These are phyloP conservation scores for Calonectria hawksworthii DNA, from an alignment of 2,329 filamentous ascomycete genomes.

Conservation along the genomic window DNA sequence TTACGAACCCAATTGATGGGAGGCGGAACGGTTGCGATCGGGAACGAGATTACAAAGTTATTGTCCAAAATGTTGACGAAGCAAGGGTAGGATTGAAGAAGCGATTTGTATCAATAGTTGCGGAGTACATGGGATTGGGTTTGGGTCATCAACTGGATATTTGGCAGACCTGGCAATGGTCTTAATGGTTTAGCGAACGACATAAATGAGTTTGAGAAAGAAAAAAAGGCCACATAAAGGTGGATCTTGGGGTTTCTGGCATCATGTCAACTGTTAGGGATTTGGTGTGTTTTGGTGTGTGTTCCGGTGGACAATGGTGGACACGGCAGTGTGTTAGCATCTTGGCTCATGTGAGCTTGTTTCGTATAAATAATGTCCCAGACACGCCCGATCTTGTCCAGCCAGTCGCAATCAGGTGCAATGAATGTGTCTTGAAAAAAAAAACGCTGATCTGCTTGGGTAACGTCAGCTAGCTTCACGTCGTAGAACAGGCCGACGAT, in stretches of 20 bases:
- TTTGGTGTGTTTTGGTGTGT: neutral
- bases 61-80: conserved; percentile 9
- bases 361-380: conserved; percentile 6
- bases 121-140: conserved; percentile 3
- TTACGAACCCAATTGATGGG: conserved; percentile 13
- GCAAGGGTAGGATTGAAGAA: neutral
- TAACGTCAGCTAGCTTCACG: neutral
- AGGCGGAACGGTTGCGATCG: neutral
- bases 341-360: conserved; percentile 8
- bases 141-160: conserved; percentile 3
- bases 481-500: neutral
- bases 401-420: neutral
- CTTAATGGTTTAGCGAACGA: conserved; percentile 22
- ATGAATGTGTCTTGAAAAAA: neutral
- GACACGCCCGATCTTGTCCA: neutral
- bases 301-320: neutral
- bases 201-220: conserved; percentile 16
- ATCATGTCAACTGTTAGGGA: neutral
- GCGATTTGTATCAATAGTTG: conserved; percentile 15
- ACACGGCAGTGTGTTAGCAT: neutral
- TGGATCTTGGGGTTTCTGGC: conserved; percentile 4
- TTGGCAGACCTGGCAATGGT: neutral
- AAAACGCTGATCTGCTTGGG: neutral
- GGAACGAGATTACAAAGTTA: neutral
- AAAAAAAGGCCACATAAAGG: neutral